phyloP scores from a whole-genome alignment of 345 rosid genomes.

The Aquilaria malaccensis region DNA sequence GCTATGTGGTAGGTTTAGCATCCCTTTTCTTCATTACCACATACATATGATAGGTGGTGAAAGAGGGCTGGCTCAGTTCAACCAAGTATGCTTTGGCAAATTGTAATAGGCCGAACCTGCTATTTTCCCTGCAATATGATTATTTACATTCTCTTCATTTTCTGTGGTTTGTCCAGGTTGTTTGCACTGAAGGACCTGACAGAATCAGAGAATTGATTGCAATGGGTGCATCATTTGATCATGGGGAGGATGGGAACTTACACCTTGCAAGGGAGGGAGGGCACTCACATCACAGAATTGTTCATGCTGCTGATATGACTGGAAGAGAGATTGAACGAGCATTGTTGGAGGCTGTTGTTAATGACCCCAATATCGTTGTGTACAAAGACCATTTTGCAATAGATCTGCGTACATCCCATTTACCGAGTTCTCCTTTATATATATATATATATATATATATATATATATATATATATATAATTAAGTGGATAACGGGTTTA shows the following conservation, averaged over 20 bases:
- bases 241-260: slow-evolving; percentile 92
- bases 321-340: slow-evolving; percentile 98
- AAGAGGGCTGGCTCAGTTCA: too few species aligned
- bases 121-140: background rate
- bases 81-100: too few species aligned
- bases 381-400: slow-evolving; percentile 88
- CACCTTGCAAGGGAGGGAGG: slow-evolving; percentile 98
- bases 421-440: slow-evolving; percentile 5
- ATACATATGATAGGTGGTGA: too few species aligned
- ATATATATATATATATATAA: background rate
- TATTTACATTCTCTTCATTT: background rate
- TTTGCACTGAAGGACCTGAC: slow-evolving; percentile 96
- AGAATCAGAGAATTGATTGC: slow-evolving; percentile 85
- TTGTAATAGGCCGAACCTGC: too few species aligned
- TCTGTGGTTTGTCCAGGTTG: slow-evolving; percentile 44
- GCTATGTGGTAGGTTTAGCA: too few species aligned
- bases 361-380: slow-evolving; percentile 68
- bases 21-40: too few species aligned
- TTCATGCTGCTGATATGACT: slow-evolving; percentile 98
- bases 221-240: slow-evolving; percentile 94
- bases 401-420: slow-evolving; percentile 92
- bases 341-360: slow-evolving; percentile 66
- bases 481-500: background rate
- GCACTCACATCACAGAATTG: slow-evolving; percentile 89
- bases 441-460: background rate